These are phyloP conservation scores for Colletotrichum ledebouriae DNA, from an alignment of 2,329 filamentous ascomycete species.

Conservation along the genomic window DNA sequence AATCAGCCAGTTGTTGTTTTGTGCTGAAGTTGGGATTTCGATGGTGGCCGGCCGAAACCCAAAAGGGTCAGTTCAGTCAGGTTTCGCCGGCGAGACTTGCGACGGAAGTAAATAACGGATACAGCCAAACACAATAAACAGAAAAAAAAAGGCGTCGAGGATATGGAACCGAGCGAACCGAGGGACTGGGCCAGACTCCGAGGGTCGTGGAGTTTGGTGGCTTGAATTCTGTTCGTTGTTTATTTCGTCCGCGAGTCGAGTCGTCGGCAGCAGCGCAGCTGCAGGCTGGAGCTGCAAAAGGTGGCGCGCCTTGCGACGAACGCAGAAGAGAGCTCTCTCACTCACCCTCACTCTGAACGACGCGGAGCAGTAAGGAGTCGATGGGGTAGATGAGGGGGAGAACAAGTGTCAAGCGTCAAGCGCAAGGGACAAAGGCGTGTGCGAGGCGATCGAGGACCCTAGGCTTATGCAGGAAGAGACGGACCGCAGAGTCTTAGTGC, in stretches of 20 bases:
- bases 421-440: constrained; percentile 28
- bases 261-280: constrained; percentile 12
- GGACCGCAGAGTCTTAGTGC: constrained; percentile 37
- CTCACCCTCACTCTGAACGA: background rate
- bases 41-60: background rate
- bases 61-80: too few relatives aligned
- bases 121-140: background rate
- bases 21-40: constrained; percentile 2
- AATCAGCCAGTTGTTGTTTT: constrained; percentile 10
- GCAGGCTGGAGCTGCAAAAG: constrained; percentile 5
- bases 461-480: constrained; percentile 40
- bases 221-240: background rate
- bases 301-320: constrained; percentile 25
- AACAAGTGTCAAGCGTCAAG: constrained; percentile 4
- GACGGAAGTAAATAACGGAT: background rate
- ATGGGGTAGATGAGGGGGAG: constrained; percentile 19
- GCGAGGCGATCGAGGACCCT: constrained; percentile 20
- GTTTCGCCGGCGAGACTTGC: background rate
- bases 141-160: too few relatives aligned
- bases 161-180: too few relatives aligned
- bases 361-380: constrained; percentile 22
- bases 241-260: constrained; percentile 12
- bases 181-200: background rate
- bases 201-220: background rate
- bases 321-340: constrained; percentile 18